Conservation (phyloP, 164 flowering plant genomes). For the Tetracentron sinense region DNA sequence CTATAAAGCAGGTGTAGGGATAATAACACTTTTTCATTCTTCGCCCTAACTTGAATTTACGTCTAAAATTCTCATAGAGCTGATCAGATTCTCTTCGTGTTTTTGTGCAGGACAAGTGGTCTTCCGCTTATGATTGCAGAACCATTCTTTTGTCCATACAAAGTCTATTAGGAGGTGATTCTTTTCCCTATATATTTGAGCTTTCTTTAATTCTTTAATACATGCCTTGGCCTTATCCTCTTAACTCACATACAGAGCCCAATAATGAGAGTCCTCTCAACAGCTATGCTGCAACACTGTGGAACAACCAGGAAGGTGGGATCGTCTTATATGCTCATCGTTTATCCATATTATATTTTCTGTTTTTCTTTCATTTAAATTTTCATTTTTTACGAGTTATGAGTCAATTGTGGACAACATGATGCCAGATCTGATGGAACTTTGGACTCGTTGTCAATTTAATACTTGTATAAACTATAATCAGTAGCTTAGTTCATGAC, state of each 20-base stretch:
- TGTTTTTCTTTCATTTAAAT: not conserved
- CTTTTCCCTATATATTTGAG: conserved; percentile 1
- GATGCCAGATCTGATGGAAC: not conserved
- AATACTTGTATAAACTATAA: not conserved
- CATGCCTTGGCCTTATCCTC: not conserved
- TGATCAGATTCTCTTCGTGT: not conserved
- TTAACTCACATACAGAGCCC: conserved; percentile 40
- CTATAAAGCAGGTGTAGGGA: not conserved
- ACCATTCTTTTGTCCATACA: conserved; percentile 73
- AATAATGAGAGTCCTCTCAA: conserved; percentile 72
- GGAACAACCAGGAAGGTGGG: conserved; percentile 63
- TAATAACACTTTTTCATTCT: too few relatives aligned
- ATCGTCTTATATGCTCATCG: not conserved
- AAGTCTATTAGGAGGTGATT: conserved; percentile 67
- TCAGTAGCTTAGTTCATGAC: not conserved
- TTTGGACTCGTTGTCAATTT: not conserved
- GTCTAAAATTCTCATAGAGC: not conserved
- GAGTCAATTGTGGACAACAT: not conserved
- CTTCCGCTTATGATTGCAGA: conserved; percentile 76
- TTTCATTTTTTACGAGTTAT: not conserved
- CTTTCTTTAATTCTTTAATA: not conserved
- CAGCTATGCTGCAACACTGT: conserved; percentile 57
- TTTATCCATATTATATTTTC: not conserved
- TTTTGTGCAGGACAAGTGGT: conserved; percentile 63
- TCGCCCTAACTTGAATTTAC: too few relatives aligned